Evolutionary conservation across 805 yeast species (phyloP).

Genomic region (Yamadazyma philogaea): DNA sequence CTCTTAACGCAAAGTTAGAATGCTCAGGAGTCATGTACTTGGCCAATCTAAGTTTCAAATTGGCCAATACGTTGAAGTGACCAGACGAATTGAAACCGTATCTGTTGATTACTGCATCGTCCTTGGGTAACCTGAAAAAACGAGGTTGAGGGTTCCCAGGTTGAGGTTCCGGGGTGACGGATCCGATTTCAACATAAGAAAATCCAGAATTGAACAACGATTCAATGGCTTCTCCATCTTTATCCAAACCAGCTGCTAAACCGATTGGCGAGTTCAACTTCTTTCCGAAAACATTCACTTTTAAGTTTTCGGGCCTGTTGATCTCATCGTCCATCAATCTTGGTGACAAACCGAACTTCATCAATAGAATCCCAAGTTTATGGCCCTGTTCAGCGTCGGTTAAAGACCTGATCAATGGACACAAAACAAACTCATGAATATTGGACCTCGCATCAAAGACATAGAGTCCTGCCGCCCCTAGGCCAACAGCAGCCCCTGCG

Average conservation of each 20-base stretch:
- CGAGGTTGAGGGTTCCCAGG: conserved; percentile 95
- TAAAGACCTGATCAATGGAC: conserved; percentile 68
- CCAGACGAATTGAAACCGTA: conserved; percentile 95
- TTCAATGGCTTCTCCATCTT: conserved; percentile 89
- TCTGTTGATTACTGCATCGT: conserved; percentile 88
- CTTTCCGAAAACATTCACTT: conserved; percentile 64
- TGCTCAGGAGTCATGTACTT: conserved; percentile 31
- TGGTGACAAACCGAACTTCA: conserved; percentile 71
- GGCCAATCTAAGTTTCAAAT: conserved; percentile 63
- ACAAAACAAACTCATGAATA: conserved; percentile 72
- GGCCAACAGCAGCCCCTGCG: conserved; percentile 1
- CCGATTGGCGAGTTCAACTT: conserved; percentile 78
- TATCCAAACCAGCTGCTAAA: conserved; percentile 94
- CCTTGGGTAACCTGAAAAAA: conserved; percentile 79
- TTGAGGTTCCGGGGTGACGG: conserved; percentile 89
- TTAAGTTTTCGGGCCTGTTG: conserved; percentile 42
- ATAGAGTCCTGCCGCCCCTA: neutral
- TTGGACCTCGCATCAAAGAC: conserved; percentile 70
- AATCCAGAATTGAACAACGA: conserved; percentile 75
- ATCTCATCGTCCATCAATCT: conserved; percentile 52
- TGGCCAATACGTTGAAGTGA: conserved; percentile 66
- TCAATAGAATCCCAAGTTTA: conserved; percentile 61
- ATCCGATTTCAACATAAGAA: conserved; percentile 88
- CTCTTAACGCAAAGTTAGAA: conserved; percentile 50
- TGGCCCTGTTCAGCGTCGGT: conserved; percentile 90